Evolutionary conservation across 805 yeast genomes (phyloP).

Genomic region (Zygosaccharomyces bisporus): DNA sequence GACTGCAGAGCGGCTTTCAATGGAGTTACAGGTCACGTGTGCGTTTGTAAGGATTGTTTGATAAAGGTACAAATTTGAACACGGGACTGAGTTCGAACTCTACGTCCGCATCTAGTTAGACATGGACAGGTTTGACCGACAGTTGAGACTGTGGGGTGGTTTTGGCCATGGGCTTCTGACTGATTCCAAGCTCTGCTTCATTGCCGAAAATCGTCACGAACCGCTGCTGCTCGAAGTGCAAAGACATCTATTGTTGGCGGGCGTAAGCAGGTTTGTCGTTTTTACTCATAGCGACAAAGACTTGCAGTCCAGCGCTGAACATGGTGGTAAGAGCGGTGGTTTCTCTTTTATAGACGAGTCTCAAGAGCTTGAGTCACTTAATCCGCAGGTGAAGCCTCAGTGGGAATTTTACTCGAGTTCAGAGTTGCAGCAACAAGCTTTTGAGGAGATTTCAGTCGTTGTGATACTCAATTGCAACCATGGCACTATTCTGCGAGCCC

Average conservation of each 20-base stretch:
- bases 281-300: background rate
- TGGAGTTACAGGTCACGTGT: too few species aligned
- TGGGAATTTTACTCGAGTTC: constrained; percentile 1
- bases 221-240: constrained; percentile 61
- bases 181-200: constrained; percentile 53
- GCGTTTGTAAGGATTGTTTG: too few species aligned
- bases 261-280: constrained; percentile 34
- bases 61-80: too few species aligned
- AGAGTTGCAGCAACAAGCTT: background rate
- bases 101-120: too few species aligned
- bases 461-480: constrained; percentile 2
- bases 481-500: background rate
- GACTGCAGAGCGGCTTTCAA: too few species aligned
- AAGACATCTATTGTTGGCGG: constrained; percentile 77
- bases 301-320: background rate
- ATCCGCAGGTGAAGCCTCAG: constrained; percentile 1
- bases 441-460: constrained; percentile 3
- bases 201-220: constrained; percentile 49
- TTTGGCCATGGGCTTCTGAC: constrained; percentile 66
- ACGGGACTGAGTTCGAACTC: too few species aligned
- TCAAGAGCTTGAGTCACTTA: constrained; percentile 3
- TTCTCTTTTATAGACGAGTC: constrained; percentile 1
- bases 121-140: constrained; percentile 73
- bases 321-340: background rate
- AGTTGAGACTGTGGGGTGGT: constrained; percentile 79